Conservation (phyloP, 331 rosid species). For the Quercus lobata region DNA sequence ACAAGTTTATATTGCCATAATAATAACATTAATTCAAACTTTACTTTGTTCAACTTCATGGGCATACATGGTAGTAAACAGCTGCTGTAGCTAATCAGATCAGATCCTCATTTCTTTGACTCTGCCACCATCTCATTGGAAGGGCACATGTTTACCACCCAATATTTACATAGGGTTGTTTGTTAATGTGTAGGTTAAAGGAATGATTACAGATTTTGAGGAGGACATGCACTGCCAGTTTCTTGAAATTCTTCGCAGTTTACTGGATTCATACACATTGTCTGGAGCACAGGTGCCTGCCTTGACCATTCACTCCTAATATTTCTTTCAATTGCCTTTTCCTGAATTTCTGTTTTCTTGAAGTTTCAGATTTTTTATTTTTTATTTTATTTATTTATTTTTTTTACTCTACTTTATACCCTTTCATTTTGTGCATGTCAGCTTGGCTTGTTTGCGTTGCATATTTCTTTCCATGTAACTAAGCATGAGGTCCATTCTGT, state of each 20-base stretch:
- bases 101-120: no score
- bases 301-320: background rate
- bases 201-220: constrained; percentile 90
- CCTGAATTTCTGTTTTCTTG: background rate
- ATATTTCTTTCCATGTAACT: background rate
- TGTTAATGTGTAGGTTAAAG: constrained; percentile 62
- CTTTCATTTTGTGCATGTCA: background rate
- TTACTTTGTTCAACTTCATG: background rate
- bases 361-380: no score
- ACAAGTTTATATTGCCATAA: background rate
- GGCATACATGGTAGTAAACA: background rate
- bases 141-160: background rate
- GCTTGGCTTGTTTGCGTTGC: background rate
- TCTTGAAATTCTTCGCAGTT: constrained; percentile 92
- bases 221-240: constrained; percentile 96
- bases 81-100: no score
- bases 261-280: constrained; percentile 78
- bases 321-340: background rate
- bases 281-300: constrained; percentile 77
- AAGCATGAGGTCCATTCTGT: background rate
- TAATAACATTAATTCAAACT: background rate
- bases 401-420: background rate
- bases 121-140: background rate
- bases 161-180: constrained; percentile 1
- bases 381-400: background rate